Conservation (phyloP, 495 filamentous ascomycete species). For the Xylaria telfairii region DNA sequence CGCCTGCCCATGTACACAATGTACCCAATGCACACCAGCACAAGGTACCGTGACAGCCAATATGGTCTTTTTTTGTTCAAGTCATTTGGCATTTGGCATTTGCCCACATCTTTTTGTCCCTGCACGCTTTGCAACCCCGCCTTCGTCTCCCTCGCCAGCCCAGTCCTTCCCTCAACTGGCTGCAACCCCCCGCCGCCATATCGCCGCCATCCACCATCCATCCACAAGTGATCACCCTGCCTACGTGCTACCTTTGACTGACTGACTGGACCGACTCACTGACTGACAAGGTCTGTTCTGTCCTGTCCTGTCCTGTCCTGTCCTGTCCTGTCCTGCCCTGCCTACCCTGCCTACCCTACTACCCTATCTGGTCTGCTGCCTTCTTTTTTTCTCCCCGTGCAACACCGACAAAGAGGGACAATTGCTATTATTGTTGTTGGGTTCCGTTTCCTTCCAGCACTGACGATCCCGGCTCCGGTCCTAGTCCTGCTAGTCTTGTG, state of each 20-base stretch:
- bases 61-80: slow-evolving; percentile 15
- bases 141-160: slow-evolving; percentile 19
- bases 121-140: slow-evolving; percentile 27
- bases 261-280: neutral
- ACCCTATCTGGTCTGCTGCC: slow-evolving; percentile 12
- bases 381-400: neutral
- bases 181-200: slow-evolving; percentile 24
- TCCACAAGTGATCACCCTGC: slow-evolving; percentile 22
- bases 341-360: slow-evolving; percentile 20
- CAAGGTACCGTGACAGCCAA: neutral
- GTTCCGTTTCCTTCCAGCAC: slow-evolving; percentile 21
- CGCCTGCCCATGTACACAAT: neutral
- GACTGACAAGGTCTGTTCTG: neutral
- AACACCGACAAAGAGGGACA: neutral
- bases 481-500: slow-evolving; percentile 15
- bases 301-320: slow-evolving; percentile 18
- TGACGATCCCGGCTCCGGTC: slow-evolving; percentile 8
- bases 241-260: slow-evolving; percentile 22
- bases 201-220: slow-evolving; percentile 17
- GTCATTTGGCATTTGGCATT: slow-evolving; percentile 28
- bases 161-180: slow-evolving; percentile 14
- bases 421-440: slow-evolving; percentile 20
- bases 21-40: no score
- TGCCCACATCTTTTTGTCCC: slow-evolving; percentile 24
- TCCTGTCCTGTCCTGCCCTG: slow-evolving; percentile 16